Conservation (phyloP, 2,329 filamentous ascomycete genomes). For the Colletotrichum tropicicola region DNA sequence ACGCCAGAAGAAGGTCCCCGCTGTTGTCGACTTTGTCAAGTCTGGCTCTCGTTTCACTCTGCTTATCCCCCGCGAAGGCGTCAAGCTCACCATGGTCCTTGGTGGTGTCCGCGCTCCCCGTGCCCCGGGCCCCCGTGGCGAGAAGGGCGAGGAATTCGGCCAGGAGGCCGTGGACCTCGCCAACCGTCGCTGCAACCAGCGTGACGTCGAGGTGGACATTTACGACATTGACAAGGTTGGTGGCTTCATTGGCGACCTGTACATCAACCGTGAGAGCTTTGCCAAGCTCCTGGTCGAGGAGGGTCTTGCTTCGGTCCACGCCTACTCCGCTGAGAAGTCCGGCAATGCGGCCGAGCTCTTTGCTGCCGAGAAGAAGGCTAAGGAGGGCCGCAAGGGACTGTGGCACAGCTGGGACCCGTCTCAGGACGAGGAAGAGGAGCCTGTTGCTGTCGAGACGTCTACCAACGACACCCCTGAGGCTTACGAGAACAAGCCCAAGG, state of each 20-base stretch:
- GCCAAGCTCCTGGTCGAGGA: conserved; percentile 94
- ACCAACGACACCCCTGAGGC: conserved; percentile 57
- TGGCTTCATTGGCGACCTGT: conserved; percentile 95
- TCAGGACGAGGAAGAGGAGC: conserved; percentile 75
- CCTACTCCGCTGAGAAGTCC: conserved; percentile 94
- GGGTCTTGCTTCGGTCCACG: conserved; percentile 89
- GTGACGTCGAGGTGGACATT: conserved; percentile 95
- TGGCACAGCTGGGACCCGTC: conserved; percentile 97
- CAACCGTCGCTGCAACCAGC: conserved; percentile 87
- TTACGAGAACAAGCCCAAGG: conserved; percentile 70
- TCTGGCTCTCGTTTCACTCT: conserved; percentile 95
- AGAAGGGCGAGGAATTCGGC: conserved; percentile 90
- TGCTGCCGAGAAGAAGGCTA: conserved; percentile 87
- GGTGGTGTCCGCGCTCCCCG: conserved; percentile 91
- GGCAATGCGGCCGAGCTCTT: conserved; percentile 89
- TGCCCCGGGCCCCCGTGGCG: conserved; percentile 78
- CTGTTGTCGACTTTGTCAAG: conserved; percentile 96
- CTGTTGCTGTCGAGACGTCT: conserved; percentile 58
- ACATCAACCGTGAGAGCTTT: conserved; percentile 94
- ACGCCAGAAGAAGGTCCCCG: conserved; percentile 91
- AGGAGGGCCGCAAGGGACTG: conserved; percentile 85
- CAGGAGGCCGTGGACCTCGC: conserved; percentile 95
- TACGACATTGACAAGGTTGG: conserved; percentile 96
- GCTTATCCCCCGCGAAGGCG: conserved; percentile 88
- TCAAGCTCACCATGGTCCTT: conserved; percentile 94